Base-by-base conservation (phyloP, 2,329 filamentous ascomycete genomes). In the Diaporthe sp. region DNA sequence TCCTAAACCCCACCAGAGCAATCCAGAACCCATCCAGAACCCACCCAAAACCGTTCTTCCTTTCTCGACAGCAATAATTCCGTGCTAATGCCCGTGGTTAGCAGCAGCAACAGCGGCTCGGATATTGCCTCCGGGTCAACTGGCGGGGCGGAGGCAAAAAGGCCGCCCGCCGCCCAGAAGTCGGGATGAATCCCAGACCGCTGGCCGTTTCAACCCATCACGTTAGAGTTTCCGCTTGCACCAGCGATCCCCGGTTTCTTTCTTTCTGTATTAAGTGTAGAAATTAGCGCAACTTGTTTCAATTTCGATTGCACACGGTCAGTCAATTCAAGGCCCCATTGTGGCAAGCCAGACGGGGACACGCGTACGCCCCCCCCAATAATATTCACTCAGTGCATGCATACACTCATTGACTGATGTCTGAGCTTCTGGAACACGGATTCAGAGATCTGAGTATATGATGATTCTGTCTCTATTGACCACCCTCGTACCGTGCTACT, bases 121-220 rank as follows among this genome's bases (percentile, higher is more conserved):
- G 51, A 32, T 17, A 5, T 32, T 25, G 13, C 27, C 39, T 15
- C 2, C 15, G 13, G n/a, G 27, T 3, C 27, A 32, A 22, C 12
- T 4, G 4, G 39, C 12, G 12, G 22, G 22, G 32, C 22, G 42
- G 61, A 30, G 59, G 42, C 12, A 8, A 47, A 25, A 25, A 5
- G 10, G 35, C 9, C 58, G 42, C 12, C 56, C 56, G 19, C 27
- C 15, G 6, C n/a, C 61, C 39, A n/a, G 47, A 13, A 53, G 47
- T 53, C 63, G 44, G 63, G 63, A 68, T 25, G 63, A 68, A 68
- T 68, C 63, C 63, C 63, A 68, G 44, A 68, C 63, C 47, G 10
- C 63, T 51, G n/a, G 47, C 47, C 47, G 63, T 68, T 68, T 68
- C 63, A 68, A 53, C 63, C 63, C 32, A 39, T 68, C 30, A 22